Base-by-base conservation (phyloP, 75 land plant genomes). In the Cupressus sempervirens region DNA sequence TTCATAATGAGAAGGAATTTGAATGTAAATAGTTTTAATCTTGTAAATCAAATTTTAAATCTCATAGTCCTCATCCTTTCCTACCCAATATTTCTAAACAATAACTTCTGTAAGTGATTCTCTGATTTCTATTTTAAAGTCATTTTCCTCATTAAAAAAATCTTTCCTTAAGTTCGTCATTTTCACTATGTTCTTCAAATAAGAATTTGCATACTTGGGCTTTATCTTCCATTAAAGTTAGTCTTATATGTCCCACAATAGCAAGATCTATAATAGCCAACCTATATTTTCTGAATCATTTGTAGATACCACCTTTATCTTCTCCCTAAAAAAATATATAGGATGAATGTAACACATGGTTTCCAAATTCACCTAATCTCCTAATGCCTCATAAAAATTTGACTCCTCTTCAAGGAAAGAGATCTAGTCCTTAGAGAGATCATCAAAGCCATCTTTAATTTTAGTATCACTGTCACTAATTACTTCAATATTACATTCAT, bases 321-420 rank as follows among this genome's bases (percentile, higher is more conserved):
- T 83, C 86, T 88, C 94, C 40, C 86, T 88, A 43, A 95, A 97
- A 88, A 96, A 96, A 81, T 91, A 89, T 87, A 96, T 88, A 7
- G 98, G 98, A 86, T 96, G 95, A 76, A 90, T 89, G 85, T 90
- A 91, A 36, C 88, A 88, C 91, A 95, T 90, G 10, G 97, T 96
- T 41, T 96, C 98, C 84, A 91, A 83, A 80, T 91, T 89, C 84
- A 92, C 91, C 98, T 95, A 96, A 84, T 91, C 94, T 58, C 89
- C 94, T n/a, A 90, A 58, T 29, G 85, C 76, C 54, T 92, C 92
- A 85, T 92, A 89, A 40, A 89, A 85, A 20, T 88, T 88, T 5
- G 80, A 79, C 4, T 86, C 86, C 29, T 87, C 93, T 68, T 90
- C 92, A 68, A 90, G 80, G 62, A 89, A 84, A 23, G 85, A 13